Evolutionary conservation across 2,329 filamentous ascomycete genomes (phyloP), one percentile per base, ranked within the genome.

Genomic region (Talaromyces albobiverticillius): DNA sequence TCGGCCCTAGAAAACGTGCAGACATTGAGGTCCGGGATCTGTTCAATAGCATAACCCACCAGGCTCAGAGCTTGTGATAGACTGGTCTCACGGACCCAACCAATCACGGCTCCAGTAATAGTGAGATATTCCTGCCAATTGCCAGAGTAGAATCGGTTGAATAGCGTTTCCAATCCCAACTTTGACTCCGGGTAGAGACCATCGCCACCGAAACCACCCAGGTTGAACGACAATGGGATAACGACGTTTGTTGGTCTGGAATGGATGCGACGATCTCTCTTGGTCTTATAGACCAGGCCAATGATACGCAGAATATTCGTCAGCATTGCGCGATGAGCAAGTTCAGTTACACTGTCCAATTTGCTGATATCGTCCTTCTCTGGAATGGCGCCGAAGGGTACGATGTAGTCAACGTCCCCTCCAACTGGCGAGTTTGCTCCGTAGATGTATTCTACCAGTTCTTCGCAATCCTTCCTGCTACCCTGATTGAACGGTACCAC

Each of bases 401-500:
- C 83, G 58, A 99, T 87, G 71, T 87, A 96, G 76, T 99, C 94
- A 36, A 99, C 83, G 75, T 99, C 94, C 59, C 94, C 94, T 60
- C 94, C 94, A 7, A 99, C 86, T 60, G 94, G 94, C 69, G 87
- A 92, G 69, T 87, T 92, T 85, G 97, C 97, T 68, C 97, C 92
- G 71, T 96, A 99, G 68, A 99, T 95, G 78, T 97, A 99, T 57
- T 96, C 83, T 50, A 97, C 81, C 8, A 99, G 81, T 70, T 99
- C 94, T 72, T 97, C 36, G 23, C 32, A 31, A 22, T 53, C 51
- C 20, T 47, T 93, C 78, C 96, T 94, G 79, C 93, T 97, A 60
- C 92, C 94, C 73, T 96, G 92, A 75, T 99, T 99, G 83, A 97
- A 99, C 46, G 94, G 94, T 51, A 97, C 94, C 52, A 99, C 94